Conservation (phyloP, 2,329 filamentous ascomycete species). For the Arthrobotrys sphaeroides region DNA sequence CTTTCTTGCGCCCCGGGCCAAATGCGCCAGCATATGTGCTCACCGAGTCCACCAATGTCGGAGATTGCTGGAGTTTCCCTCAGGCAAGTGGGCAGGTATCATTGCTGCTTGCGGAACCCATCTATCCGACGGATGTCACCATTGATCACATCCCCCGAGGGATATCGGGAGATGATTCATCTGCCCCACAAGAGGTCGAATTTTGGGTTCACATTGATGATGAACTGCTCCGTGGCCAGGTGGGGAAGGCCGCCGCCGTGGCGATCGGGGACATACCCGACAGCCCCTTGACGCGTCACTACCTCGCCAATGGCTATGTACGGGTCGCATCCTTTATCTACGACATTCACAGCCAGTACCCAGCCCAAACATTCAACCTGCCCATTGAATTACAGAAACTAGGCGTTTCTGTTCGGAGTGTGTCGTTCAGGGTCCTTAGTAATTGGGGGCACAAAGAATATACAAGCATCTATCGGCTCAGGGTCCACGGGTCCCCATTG, state of each 20-base stretch:
- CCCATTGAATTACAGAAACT: constrained; percentile 66
- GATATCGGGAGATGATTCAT: constrained; percentile 70
- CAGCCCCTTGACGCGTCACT: constrained; percentile 42
- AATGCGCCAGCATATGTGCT: constrained; percentile 46
- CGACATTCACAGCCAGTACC: constrained; percentile 62
- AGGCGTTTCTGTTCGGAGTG: constrained; percentile 65
- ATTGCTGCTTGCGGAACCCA: constrained; percentile 68
- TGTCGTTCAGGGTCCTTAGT: constrained; percentile 68
- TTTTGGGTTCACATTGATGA: constrained; percentile 72
- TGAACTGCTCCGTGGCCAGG: constrained; percentile 61
- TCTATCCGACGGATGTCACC: constrained; percentile 75
- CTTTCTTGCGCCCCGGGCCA: constrained; percentile 24
- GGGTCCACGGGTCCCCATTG: constrained; percentile 65
- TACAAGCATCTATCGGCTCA: constrained; percentile 74
- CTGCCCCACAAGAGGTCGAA: constrained; percentile 75
- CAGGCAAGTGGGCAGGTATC: constrained; percentile 70
- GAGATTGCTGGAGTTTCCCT: constrained; percentile 86
- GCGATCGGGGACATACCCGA: constrained; percentile 56
- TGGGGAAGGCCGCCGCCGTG: constrained; percentile 62
- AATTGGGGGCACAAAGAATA: constrained; percentile 70
- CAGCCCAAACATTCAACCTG: constrained; percentile 67
- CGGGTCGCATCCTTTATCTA: constrained; percentile 70
- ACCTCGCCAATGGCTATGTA: constrained; percentile 64
- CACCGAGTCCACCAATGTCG: constrained; percentile 66
- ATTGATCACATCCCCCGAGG: constrained; percentile 75